Percentiles rank a stretch among this genome's conserved stretches.
Evolutionary conservation across 345 rosid species (phyloP).

Genomic region (Camelina hispida): DNA sequence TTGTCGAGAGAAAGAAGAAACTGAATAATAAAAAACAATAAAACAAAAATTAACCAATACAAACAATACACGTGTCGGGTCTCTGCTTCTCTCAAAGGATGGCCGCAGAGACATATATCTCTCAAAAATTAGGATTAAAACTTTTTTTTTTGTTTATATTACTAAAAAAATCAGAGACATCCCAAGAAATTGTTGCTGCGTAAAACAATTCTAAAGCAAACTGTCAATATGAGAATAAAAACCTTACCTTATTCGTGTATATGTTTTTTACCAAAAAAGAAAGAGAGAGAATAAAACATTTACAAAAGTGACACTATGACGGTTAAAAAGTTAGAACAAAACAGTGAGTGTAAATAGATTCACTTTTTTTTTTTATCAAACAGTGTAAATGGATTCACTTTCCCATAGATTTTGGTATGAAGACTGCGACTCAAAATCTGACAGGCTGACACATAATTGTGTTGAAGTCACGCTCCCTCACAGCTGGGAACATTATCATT

Average conservation of each 20-base stretch:
- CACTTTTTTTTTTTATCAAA: no score
- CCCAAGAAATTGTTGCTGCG: no score
- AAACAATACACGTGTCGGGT: no score
- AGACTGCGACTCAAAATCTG: conserved; percentile 29
- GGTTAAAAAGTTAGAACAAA: not conserved
- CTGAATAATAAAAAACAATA: no score
- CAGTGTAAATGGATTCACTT: not conserved
- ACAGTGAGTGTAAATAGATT: not conserved
- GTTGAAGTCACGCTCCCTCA: conserved; percentile 44
- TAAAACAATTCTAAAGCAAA: not conserved
- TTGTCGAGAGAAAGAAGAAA: no score
- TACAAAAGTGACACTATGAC: not conserved
- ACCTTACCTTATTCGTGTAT: not conserved
- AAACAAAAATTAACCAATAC: no score
- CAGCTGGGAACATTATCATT: conserved; percentile 40
- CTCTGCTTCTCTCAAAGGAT: no score
- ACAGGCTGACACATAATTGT: conserved; percentile 37
- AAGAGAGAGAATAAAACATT: not conserved
- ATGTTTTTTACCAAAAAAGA: not conserved
- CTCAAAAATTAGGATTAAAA: no score
- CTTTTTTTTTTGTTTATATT: no score
- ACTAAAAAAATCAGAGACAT: no score
- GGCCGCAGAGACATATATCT: no score
- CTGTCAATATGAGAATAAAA: not conserved
- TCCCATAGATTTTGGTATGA: not conserved